Conservation (phyloP, 306 rosid genomes). For the Quercus ilex region DNA sequence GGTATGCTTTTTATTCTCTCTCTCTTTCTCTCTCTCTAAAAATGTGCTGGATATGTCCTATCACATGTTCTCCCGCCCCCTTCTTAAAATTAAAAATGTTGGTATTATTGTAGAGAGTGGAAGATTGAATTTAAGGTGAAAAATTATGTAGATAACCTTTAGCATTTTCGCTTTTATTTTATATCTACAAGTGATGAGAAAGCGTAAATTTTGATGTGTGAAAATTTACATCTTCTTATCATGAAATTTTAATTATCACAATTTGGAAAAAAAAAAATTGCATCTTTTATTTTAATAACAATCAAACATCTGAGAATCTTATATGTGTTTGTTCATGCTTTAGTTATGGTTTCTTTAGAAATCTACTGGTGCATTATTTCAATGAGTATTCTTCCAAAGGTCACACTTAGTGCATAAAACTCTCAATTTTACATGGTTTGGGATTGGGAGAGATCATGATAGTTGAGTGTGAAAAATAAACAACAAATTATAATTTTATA, state of each 20-base stretch:
- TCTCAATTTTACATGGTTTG: not conserved
- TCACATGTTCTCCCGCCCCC: not conserved
- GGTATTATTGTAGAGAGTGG: not conserved
- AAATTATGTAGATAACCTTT: not conserved
- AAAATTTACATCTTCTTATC: not conserved
- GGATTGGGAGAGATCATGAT: not conserved
- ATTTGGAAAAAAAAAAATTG: not conserved
- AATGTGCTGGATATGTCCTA: not conserved
- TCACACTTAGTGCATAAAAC: no score
- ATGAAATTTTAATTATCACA: not conserved
- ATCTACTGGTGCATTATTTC: not conserved
- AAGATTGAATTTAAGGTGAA: not conserved
- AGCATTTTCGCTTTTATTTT: not conserved
- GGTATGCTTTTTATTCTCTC: slow-evolving; percentile 28
- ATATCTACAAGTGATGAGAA: not conserved
- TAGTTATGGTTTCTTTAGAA: not conserved
- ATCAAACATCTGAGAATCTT: not conserved
- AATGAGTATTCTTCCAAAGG: not conserved
- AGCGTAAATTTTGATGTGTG: not conserved
- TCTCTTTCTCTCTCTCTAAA: no score
- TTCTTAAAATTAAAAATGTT: not conserved
- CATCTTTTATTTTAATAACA: not conserved
- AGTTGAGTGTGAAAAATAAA: not conserved
- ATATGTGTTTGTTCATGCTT: not conserved
- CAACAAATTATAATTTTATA: not conserved